Base-by-base conservation (phyloP, 2,329 filamentous ascomycete genomes). In the Macroventuria anomochaeta region DNA sequence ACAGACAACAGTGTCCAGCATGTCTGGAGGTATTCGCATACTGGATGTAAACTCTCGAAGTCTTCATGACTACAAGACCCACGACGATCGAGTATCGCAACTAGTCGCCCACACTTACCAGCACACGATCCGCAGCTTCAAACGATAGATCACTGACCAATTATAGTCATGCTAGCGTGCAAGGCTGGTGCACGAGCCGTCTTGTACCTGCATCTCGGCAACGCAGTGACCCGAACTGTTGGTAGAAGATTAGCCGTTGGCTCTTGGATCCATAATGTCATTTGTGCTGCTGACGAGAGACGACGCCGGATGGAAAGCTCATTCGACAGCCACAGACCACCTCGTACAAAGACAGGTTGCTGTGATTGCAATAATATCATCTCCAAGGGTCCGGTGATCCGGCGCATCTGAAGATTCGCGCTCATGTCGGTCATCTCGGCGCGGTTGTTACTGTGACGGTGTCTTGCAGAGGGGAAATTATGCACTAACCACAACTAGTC, bases 121-220 rank as follows among this genome's bases (percentile, higher is more conserved):
- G 40, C 42, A 46, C 44, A 37, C 38, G 50, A 44, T 48, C 57
- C 52, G 52, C 49, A 53, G 46, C 57, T 43, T 48, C 46, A 40
- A 52, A 60, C 51, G 51, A 54, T 60, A 62, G 39, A 52, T 26
- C 28, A 40, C 51, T 42, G 51, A 47, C 62, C 63, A 67, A 62
- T 62, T 43, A 52, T 48, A 46, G 55, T 54, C 36, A 33, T 50
- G 39, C 33, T 43, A 57, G 42, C 39, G 43, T 15, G 39, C 53
- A 57, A 50, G 58, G 58, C 49, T 57, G 48, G 49, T 37, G 55
- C 53, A 49, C 47, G 44, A 47, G 48, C 58, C 59, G 38, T 54
- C 53, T 40, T 55, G 64, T 67, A 64, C 64, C 64, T 67, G 62
- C 64, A 61, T 67, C 32, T 32, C 40, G 48, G 40, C 55, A 53